Evolutionary conservation across 805 yeast species (phyloP), one percentile per base, ranked within the genome.

Genomic region (Kregervanrija pseudodelftensis): DNA sequence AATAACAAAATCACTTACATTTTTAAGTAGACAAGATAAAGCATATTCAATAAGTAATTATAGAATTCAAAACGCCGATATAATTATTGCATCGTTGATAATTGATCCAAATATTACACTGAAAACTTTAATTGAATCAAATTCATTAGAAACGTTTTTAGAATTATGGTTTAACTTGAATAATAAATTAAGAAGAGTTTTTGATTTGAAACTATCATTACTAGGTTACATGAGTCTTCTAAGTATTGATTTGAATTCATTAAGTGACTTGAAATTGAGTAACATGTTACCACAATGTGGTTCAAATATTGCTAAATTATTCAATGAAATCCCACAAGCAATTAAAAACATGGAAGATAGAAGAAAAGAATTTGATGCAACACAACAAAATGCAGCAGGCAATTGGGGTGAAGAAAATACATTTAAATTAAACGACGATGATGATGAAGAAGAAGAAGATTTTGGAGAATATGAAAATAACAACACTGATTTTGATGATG

Each of bases 131-230:
- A 69, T 70, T 47, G 68, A 72, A 40, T 57, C 61, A 12, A 64
- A 70, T 13, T 67, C 70, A 39, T 58, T 79, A 5, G 70, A 72
- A 33, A 54, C 65, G 11, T 77, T 86, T 54, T 76, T 90, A 55
- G 69, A 69, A 22, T 60, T 70, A 43, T 88, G 96, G 96, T 76
- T 84, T 56, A 68, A 72, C 15, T 54, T 71, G 9, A 65, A 79
- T 35, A 74, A 80, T 4, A 65, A 68, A 28, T 72, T 83, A 53
- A 72, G 73, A 16, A 69, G 95, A 48, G 95, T 87, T 2, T 85
- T 75, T 56, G 98, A 91, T 63, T 70, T 87, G 60, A 90, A 89
- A 63, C 64, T 91, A 37, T 78, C 86, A 1, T 67, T 78, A 2
- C 63, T 91, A 51, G 95, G 93, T 0, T 58, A 84, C 16, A 62